A percentile compares a stretch with the other conserved stretches of the same genome.
Conservation (phyloP, 345 rosid species). For the Eucalyptus leucophloia region DNA sequence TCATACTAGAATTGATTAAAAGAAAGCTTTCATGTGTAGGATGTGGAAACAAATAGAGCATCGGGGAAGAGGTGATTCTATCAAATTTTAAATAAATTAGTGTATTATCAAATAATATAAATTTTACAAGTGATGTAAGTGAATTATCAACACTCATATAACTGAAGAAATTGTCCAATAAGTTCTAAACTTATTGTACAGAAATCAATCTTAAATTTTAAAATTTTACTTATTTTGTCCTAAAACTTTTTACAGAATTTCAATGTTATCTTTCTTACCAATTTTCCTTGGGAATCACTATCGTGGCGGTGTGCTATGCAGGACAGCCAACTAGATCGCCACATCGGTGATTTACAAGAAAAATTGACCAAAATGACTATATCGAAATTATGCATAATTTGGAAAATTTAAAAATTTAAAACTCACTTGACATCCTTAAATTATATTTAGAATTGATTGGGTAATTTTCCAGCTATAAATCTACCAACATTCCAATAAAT, state of each 20-base stretch:
- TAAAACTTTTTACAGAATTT: fast-evolving
- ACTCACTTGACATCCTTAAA: fast-evolving
- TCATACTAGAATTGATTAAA: no score
- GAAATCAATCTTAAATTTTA: fast-evolving
- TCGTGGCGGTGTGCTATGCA: background rate
- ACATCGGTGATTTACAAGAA: fast-evolving
- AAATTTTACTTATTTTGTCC: fast-evolving
- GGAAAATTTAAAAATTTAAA: fast-evolving
- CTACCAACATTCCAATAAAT: background rate
- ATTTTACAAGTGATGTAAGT: background rate
- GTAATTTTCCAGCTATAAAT: background rate
- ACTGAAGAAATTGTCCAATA: fast-evolving
- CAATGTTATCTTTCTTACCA: background rate
- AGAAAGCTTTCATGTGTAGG: no score
- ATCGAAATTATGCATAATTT: fast-evolving
- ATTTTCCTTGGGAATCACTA: fast-evolving
- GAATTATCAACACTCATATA: background rate
- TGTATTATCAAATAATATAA: fast-evolving
- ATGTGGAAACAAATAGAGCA: no score
- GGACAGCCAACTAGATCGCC: fast-evolving
- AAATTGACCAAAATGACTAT: background rate
- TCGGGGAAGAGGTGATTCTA: no score
- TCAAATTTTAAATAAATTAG: background rate
- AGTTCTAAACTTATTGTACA: fast-evolving
- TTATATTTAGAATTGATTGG: fast-evolving